Percentiles rank a stretch among this genome's conserved stretches.
phyloP scores from a whole-genome alignment of 331 rosid genomes.

The Pyrus hybrid region DNA sequence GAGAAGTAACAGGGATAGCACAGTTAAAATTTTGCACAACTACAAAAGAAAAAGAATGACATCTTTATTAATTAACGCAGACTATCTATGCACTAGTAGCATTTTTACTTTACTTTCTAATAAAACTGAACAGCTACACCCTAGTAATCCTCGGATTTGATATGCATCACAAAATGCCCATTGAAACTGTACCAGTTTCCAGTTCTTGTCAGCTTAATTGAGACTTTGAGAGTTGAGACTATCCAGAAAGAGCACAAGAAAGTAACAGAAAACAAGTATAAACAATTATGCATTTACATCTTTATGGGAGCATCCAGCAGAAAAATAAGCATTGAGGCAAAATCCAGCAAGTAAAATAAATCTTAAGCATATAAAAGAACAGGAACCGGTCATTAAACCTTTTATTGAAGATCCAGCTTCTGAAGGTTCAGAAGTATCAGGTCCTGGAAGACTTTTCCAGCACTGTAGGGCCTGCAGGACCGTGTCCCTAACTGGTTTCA shows the following conservation, averaged over 20 bases:
- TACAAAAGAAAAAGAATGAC: neutral
- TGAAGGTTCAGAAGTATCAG: conserved; percentile 55
- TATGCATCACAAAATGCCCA: neutral
- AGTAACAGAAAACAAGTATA: neutral
- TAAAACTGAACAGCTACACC: neutral
- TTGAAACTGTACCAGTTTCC: neutral
- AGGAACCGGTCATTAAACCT: conserved; percentile 33
- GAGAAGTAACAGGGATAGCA: neutral
- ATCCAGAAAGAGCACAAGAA: neutral
- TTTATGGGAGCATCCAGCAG: neutral
- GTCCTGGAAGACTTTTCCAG: conserved; percentile 66
- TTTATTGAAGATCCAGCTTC: conserved; percentile 76
- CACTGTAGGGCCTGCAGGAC: conserved; percentile 62
- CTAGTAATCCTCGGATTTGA: neutral
- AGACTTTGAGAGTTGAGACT: neutral
- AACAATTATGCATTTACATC: neutral
- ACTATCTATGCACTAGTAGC: neutral
- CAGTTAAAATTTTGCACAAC: neutral
- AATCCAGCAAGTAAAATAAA: neutral
- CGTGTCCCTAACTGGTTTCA: conserved; percentile 86
- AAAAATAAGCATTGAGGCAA: neutral
- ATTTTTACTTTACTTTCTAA: neutral
- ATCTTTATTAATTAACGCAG: neutral
- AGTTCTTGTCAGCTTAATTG: neutral
- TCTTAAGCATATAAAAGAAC: neutral